Evolutionary conservation across 2,329 filamentous ascomycete species (phyloP), one percentile per base, ranked within the genome.

Genomic region (Thyridium curvatum): DNA sequence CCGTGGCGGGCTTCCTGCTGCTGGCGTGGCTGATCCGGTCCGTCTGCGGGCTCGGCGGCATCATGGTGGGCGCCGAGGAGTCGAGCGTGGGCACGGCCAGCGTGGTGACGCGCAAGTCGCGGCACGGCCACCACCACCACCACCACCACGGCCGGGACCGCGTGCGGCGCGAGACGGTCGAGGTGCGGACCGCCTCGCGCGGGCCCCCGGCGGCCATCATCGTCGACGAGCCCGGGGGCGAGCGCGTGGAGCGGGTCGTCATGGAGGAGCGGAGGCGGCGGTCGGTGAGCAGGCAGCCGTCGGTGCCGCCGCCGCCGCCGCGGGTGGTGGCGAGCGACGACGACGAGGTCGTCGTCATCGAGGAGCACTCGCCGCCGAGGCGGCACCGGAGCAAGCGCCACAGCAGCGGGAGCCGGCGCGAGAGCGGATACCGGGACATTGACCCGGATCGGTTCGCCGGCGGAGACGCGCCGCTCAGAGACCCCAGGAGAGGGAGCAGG

Each of bases 1-100:
- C 62, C 17, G 66, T 50, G 65, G 79, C 13, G 74, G 60, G 54
- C 12, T 63, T 63, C 35, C 40, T 61, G 18, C 47, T 62, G 8
- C 36, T 61, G 2, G 46, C 62, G n/a, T 56, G 46, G 37, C 49
- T 63, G 4, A 15, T 61, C 34, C 61, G 61, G 46, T 46, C 43
- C 45, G 18, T 56, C 6, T 56, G 54, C 44, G 49, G 51, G 39
- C 43, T 45, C 33, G 15, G 29, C 36, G 44, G 41, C 38, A 32
- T 31, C 36, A 26, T 42, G 28, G 34, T 44, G 10, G 36, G 42
- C 35, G 33, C 38, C 6, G 40, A 36, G n/a, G 30, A 21, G 6
- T 43, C 44, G 13, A 47, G 46, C 29, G 42, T 48, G 16, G 50
- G 46, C 30, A 51, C 46, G 3, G 46, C 46, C 12, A 52, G 48